Conservation (phyloP, 768 basidiomycete species). For the Paxillus involutus region DNA sequence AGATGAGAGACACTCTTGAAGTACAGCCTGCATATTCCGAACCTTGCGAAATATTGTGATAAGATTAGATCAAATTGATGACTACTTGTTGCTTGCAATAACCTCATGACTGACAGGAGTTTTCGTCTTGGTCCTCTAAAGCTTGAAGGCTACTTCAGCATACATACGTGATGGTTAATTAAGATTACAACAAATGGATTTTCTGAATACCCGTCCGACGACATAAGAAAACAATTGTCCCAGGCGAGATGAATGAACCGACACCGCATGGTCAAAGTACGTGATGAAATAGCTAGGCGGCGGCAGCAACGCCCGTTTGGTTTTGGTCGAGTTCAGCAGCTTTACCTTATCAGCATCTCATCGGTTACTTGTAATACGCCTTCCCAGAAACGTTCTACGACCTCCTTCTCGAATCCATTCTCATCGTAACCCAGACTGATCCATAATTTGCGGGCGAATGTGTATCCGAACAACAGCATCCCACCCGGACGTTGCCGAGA, state of each 20-base stretch:
- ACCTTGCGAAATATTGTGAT: too few relatives aligned
- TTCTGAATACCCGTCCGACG: neutral
- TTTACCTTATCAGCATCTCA: slow-evolving; percentile 48
- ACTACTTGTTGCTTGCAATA: too few relatives aligned
- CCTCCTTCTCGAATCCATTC: slow-evolving; percentile 66
- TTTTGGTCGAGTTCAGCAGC: neutral
- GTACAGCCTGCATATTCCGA: too few relatives aligned
- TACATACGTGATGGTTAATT: neutral
- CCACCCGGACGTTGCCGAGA: slow-evolving; percentile 78
- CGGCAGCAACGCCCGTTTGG: neutral
- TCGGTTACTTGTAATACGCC: slow-evolving; percentile 54
- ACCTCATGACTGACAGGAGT: too few relatives aligned
- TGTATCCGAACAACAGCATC: slow-evolving; percentile 82
- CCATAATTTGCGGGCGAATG: slow-evolving; percentile 74
- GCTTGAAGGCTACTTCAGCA: too few relatives aligned
- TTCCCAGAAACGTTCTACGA: slow-evolving; percentile 67
- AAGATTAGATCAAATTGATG: too few relatives aligned
- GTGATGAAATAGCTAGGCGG: neutral
- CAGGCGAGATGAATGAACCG: neutral
- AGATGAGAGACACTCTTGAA: neutral
- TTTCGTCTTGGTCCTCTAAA: too few relatives aligned
- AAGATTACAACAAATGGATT: neutral
- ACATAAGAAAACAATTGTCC: neutral
- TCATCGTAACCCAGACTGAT: slow-evolving; percentile 78
- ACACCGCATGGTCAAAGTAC: neutral